Evolutionary conservation across 2,329 filamentous ascomycete species (phyloP).

Genomic region (Calonectria crousiana): DNA sequence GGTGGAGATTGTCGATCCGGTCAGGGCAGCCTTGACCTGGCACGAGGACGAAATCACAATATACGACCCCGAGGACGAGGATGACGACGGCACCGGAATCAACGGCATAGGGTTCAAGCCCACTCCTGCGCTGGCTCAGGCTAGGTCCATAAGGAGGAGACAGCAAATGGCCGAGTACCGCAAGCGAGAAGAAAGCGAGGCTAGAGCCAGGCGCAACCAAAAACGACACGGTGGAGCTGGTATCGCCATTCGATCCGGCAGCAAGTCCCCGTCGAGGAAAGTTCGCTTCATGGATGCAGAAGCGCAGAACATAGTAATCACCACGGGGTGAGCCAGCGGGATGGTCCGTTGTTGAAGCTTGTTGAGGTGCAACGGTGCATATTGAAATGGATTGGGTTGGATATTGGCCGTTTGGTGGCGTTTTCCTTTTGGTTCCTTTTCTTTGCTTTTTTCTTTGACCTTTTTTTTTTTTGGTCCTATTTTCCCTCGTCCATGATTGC

Average conservation of each 20-base stretch:
- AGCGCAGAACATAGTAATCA: slow-evolving; percentile 45
- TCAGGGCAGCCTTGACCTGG: slow-evolving; percentile 73
- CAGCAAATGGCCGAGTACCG: slow-evolving; percentile 74
- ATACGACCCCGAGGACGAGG: slow-evolving; percentile 73
- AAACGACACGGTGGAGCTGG: slow-evolving; percentile 56
- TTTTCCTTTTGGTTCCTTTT: not conserved
- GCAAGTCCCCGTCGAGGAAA: slow-evolving; percentile 47
- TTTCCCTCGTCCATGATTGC: not conserved
- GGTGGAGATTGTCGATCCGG: slow-evolving; percentile 60
- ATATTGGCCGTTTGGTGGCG: not conserved
- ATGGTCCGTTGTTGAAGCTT: slow-evolving; percentile 14
- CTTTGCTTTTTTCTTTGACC: not conserved
- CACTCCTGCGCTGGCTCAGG: slow-evolving; percentile 70
- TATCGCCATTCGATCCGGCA: slow-evolving; percentile 40
- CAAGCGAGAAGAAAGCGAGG: slow-evolving; percentile 71
- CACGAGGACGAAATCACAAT: slow-evolving; percentile 77
- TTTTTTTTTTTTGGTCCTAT: not conserved
- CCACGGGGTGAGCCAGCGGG: slow-evolving; percentile 43
- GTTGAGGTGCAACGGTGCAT: not conserved
- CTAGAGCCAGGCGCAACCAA: slow-evolving; percentile 67
- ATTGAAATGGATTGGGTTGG: not conserved
- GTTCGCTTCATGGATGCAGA: slow-evolving; percentile 58
- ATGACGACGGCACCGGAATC: slow-evolving; percentile 76
- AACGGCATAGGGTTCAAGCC: slow-evolving; percentile 77
- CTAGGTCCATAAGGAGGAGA: slow-evolving; percentile 66